Percentiles rank a stretch among this genome's conserved stretches.
These are phyloP conservation scores for Bonia amplexicaulis DNA, from an alignment of 176 grass and related monocot species.

Conservation along the genomic window DNA sequence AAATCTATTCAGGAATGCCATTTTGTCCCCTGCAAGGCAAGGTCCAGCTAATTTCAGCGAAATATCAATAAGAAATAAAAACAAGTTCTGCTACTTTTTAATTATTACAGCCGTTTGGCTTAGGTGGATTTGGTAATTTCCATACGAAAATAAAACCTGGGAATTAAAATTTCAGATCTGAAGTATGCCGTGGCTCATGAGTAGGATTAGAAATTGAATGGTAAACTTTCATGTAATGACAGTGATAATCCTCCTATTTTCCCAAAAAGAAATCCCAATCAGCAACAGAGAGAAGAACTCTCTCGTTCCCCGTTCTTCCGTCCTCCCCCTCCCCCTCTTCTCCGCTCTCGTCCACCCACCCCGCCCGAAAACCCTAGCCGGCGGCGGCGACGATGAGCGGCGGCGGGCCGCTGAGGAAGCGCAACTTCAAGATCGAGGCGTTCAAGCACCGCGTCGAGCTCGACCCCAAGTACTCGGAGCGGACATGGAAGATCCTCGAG, in stretches of 20 bases:
- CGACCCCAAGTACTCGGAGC: conserved; percentile 96
- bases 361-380: conserved; percentile 19
- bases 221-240: neutral
- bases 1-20: neutral
- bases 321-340: neutral
- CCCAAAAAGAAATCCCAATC: neutral
- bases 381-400: conserved; percentile 45
- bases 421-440: conserved; percentile 91
- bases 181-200: neutral
- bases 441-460: conserved; percentile 92
- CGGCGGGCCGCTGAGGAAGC: conserved; percentile 55
- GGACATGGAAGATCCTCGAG: conserved; percentile 85
- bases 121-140: neutral
- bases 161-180: neutral
- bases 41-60: neutral
- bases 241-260: neutral
- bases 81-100: neutral
- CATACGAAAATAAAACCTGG: neutral
- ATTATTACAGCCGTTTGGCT: neutral
- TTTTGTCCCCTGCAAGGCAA: neutral
- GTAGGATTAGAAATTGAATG: neutral
- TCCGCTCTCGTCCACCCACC: conserved; percentile 12
- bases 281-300: neutral
- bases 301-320: neutral
- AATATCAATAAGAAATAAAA: neutral